phyloP scores from a whole-genome alignment of 2,329 filamentous ascomycete genomes.

The Pseudofabraea citricarpa region DNA sequence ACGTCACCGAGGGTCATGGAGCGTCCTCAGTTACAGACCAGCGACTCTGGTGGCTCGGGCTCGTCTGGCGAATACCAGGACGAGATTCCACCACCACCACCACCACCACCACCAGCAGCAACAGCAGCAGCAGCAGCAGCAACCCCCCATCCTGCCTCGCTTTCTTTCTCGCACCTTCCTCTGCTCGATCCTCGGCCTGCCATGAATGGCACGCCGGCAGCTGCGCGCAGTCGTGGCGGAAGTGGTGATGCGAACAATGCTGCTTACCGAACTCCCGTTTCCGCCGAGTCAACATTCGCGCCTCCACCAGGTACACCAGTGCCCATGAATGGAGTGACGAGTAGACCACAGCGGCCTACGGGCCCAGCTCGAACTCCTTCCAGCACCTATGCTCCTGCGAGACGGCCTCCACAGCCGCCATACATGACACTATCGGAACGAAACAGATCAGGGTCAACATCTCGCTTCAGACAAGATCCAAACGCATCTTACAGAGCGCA shows the following conservation, averaged over 20 bases:
- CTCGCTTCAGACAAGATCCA: conserved; percentile 55
- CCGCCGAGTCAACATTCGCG: conserved; percentile 13
- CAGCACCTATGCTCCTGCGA: conserved; percentile 68
- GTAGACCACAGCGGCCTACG: conserved; percentile 61
- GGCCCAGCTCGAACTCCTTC: conserved; percentile 70
- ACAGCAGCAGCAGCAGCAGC: conserved; percentile 17
- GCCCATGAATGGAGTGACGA: conserved; percentile 40
- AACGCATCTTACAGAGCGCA: conserved; percentile 75
- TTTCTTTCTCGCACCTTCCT: conserved; percentile 14
- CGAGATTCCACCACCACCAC: too few relatives aligned
- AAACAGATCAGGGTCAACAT: conserved; percentile 51
- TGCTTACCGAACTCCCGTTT: conserved; percentile 11
- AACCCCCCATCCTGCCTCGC: conserved; percentile 3
- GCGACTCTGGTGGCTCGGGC: neutral
- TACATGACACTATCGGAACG: conserved; percentile 36
- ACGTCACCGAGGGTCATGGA: neutral
- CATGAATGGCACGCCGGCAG: conserved; percentile 23
- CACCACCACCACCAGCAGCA: too few relatives aligned
- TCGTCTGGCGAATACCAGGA: too few relatives aligned
- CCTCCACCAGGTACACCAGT: conserved; percentile 12
- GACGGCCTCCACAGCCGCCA: conserved; percentile 45
- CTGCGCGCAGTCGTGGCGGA: conserved; percentile 35
- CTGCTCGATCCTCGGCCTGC: conserved; percentile 19
- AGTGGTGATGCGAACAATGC: conserved; percentile 33
- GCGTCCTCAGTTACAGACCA: neutral